Base-by-base conservation (phyloP, 192 early-diverging fungal species). In the Bifiguratus adelaidae region DNA sequence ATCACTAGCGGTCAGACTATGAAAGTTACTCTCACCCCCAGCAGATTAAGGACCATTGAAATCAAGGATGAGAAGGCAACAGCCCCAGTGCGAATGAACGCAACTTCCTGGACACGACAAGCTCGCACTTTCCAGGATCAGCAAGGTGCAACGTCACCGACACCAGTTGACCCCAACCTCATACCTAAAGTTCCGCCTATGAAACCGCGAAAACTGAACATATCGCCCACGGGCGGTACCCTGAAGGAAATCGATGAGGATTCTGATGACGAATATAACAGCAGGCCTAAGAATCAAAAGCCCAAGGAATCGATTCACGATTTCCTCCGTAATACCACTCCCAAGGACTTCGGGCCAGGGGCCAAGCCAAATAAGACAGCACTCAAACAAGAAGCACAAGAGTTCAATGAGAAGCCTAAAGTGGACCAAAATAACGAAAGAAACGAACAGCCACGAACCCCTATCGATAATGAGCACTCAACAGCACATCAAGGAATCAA, bases 21-120 rank as follows among this genome's bases (percentile, higher is more conserved):
- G 63, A 72, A 72, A 28, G 68, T 78, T 11, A 64, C 67, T 6
- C 48, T 78, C n/a, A 78, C 76, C 6, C 76, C 76, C n/a, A 75
- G 74, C 47, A 61, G 76, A 42, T 51, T 78, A 23, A 52, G 61
- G 3, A 71, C 76, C 2, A 74, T 78, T 41, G 76, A 78, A 43
- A 57, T 74, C 1, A 35, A 32, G 21, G 35, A 50, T n/a, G n/a
- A n/a, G n/a, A n/a, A n/a, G n/a, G n/a, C n/a, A n/a, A n/a, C n/a
- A n/a, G n/a, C n/a, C n/a, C n/a, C n/a, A n/a, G n/a, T n/a, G n/a
- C n/a, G n/a, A n/a, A n/a, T n/a, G n/a, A n/a, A n/a, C n/a, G n/a
- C n/a, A n/a, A n/a, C n/a, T n/a, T n/a, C n/a, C n/a, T n/a, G n/a
- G n/a, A n/a, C n/a, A n/a, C n/a, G n/a, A n/a, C n/a, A n/a, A n/a